Base-by-base conservation (phyloP, 805 yeast species). In the Komagataella kurtzmanii region DNA sequence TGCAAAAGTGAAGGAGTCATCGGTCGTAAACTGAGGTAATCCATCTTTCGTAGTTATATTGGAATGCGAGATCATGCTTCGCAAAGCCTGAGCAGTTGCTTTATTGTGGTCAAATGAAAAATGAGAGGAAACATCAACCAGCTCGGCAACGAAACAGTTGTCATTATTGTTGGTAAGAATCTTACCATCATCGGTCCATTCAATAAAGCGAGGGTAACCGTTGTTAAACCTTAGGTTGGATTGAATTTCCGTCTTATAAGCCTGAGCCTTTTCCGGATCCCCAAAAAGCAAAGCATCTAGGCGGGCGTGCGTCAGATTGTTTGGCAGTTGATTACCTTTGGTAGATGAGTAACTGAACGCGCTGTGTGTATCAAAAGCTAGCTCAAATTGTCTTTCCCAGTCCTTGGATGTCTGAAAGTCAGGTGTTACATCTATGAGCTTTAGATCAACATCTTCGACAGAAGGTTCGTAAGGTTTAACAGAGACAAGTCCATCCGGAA, bases 401-500 rank as follows among this genome's bases (percentile, higher is more conserved):
- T 81, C 76, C 36, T 71, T 70, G 6, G 83, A 72, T 1, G 72
- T 70, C 1, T 80, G 76, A 46, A 80, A 66, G 24, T 70, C 61
- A 1, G 81, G 74, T 24, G 60, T 72, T 58, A 44, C 60, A 58
- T 52, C 67, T 56, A 70, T 64, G 55, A 67, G 71, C 44, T 60
- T 75, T 62, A 73, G 66, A 58, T 77, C 81, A 1, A 68, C 61
- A 30, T 70, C 76, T 21, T 67, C 68, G 14, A 75, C 65, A 53
- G 79, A 79, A 0, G 91, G 91, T 62, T 85, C 93, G 60, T 77
- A 85, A 2, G 80, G 84, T 58, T 79, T 83, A 56, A 82, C 86
- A 49, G 75, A 71, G 6, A 83, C 71, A 18, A 80, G 61, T 2
- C 72, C 75, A 17, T 57, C 55, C 3, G 53, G 44, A 14, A 47